A percentile compares a stretch with the other conserved stretches of the same genome.
Evolutionary conservation across 768 basidiomycete species (phyloP).

Genomic region (Phylloporus scabripes): DNA sequence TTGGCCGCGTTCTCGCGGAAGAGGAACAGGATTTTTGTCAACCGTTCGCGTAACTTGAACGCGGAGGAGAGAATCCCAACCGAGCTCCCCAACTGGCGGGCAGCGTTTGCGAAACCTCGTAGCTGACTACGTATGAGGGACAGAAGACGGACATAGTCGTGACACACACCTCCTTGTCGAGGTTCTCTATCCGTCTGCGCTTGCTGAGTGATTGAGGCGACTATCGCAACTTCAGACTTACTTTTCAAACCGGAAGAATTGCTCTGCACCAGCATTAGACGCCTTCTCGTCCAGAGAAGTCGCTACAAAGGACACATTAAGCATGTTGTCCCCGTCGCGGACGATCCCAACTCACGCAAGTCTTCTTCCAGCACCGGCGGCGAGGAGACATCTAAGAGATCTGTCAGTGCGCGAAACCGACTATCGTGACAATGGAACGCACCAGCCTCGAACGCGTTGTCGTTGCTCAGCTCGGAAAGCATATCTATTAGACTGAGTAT

Average conservation of each 20-base stretch:
- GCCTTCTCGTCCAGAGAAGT: constrained; percentile 48
- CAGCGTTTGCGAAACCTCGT: constrained; percentile 50
- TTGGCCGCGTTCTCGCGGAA: constrained; percentile 55
- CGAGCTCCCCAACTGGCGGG: constrained; percentile 50
- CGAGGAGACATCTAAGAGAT: constrained; percentile 22
- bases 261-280: constrained; percentile 45
- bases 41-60: constrained; percentile 45
- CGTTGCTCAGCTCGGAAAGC: constrained; percentile 40
- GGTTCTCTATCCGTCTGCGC: constrained; percentile 39
- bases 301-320: constrained; percentile 18
- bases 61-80: constrained; percentile 54
- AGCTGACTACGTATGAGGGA: constrained; percentile 31
- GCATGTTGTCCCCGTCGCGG: not conserved
- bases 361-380: constrained; percentile 41
- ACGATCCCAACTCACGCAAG: constrained; percentile 28
- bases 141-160: not conserved
- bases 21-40: constrained; percentile 45
- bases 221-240: constrained; percentile 16
- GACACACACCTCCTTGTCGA: constrained; percentile 43
- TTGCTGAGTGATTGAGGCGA: constrained; percentile 5
- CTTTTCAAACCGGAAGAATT: constrained; percentile 46
- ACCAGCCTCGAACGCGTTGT: constrained; percentile 34
- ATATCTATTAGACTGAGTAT: constrained; percentile 44
- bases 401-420: constrained; percentile 5
- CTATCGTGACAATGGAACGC: constrained; percentile 8